These are phyloP conservation scores for Roridomyces roridus DNA, from an alignment of 768 basidiomycete species.

Conservation along the genomic window DNA sequence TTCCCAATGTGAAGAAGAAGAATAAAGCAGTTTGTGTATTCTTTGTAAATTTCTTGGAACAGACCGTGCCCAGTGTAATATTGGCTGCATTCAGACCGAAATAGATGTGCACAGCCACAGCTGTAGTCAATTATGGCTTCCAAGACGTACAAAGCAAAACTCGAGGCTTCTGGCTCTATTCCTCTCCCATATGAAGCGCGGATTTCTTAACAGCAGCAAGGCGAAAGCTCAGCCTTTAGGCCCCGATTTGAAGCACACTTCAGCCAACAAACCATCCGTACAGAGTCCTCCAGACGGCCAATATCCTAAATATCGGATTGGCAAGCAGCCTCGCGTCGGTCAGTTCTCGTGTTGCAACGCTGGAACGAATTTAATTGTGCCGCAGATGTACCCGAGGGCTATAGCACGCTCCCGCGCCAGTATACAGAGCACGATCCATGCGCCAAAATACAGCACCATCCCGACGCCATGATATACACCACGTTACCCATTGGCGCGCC, in stretches of 20 bases:
- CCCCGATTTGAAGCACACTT: background rate
- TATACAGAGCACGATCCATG: constrained; percentile 7
- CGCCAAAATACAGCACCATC: no score
- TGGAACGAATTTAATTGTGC: background rate
- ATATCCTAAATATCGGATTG: background rate
- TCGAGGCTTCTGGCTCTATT: no score
- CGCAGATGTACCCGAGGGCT: no score
- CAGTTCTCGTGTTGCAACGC: background rate
- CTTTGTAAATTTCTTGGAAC: no score
- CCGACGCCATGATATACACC: background rate
- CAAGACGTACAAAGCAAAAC: no score
- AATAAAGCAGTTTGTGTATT: no score
- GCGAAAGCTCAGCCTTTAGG: constrained; percentile 8
- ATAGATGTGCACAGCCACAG: no score
- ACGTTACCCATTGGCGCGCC: background rate
- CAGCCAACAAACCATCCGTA: background rate
- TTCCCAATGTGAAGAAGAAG: no score
- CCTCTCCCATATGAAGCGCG: constrained; percentile 7
- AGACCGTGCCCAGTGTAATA: no score
- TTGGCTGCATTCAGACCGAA: background rate
- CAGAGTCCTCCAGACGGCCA: no score
- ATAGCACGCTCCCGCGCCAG: no score
- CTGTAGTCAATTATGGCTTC: no score
- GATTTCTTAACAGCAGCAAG: constrained; percentile 8
- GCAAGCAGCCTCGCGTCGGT: background rate